Evolutionary conservation across 139 green algal species (phyloP).

Genomic region (Klebsormidium nitens): DNA sequence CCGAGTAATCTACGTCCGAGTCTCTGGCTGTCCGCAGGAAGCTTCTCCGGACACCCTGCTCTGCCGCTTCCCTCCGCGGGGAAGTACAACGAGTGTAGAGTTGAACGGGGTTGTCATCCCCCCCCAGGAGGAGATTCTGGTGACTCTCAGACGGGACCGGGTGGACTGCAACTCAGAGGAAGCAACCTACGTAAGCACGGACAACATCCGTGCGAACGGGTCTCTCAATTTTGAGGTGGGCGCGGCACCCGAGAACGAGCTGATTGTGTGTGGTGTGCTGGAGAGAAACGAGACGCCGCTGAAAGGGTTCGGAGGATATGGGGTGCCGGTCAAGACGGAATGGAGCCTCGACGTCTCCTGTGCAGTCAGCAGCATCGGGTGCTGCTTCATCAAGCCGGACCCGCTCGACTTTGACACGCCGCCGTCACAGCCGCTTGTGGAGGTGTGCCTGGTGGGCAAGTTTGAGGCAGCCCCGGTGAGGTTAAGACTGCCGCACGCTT

Average conservation of each 20-base stretch:
- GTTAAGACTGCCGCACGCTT: no score
- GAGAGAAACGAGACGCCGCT: no score
- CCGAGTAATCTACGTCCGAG: slow-evolving; percentile 4
- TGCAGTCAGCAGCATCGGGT: not conserved
- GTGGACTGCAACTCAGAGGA: slow-evolving; percentile 14
- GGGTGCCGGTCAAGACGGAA: no score
- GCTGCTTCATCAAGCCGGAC: slow-evolving; percentile 15
- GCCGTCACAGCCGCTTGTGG: slow-evolving; percentile 20
- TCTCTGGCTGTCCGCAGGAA: no score
- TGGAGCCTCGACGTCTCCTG: slow-evolving; percentile 22
- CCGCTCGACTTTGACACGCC: slow-evolving; percentile 12
- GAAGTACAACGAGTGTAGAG: slow-evolving; percentile 9
- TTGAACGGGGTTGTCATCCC: slow-evolving; percentile 20
- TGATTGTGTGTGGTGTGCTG: slow-evolving; percentile 4
- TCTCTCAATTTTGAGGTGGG: slow-evolving; percentile 14
- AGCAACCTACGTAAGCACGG: slow-evolving; percentile 31
- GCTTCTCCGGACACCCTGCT: slow-evolving; percentile 13
- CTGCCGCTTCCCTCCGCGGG: slow-evolving; percentile 12
- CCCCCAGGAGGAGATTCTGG: slow-evolving; percentile 12
- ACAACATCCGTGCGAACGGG: not conserved
- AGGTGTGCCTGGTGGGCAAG: slow-evolving; percentile 29
- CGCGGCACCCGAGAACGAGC: slow-evolving; percentile 2
- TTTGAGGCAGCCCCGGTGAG: slow-evolving; percentile 18
- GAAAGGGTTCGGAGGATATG: no score
- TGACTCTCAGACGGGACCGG: slow-evolving; percentile 11